Conservation (phyloP, 2,329 filamentous ascomycete species). For the Alternaria longipes region DNA sequence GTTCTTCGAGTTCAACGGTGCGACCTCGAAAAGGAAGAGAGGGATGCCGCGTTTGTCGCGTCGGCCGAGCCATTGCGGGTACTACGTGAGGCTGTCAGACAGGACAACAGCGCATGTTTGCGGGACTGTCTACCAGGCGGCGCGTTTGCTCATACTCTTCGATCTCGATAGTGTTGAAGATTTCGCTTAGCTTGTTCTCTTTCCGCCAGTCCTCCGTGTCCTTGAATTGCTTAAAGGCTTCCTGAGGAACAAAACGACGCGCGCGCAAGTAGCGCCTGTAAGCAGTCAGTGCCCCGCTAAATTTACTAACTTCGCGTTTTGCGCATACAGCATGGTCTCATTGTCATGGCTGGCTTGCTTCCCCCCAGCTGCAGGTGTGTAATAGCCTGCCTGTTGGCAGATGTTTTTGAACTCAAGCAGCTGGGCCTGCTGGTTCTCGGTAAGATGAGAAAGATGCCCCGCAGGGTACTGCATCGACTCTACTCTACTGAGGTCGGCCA, state of each 20-base stretch:
- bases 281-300: slow-evolving; percentile 36
- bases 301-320: slow-evolving; percentile 10
- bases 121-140: slow-evolving; percentile 67
- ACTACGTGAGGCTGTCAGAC: slow-evolving; percentile 61
- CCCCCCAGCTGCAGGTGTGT: slow-evolving; percentile 58
- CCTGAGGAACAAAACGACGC: slow-evolving; percentile 78
- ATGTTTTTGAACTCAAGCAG: slow-evolving; percentile 76
- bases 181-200: slow-evolving; percentile 77
- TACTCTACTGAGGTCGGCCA: slow-evolving; percentile 48
- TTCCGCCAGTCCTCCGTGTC: slow-evolving; percentile 89
- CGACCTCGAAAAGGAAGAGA: slow-evolving; percentile 89
- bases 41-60: slow-evolving; percentile 91
- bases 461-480: slow-evolving; percentile 69
- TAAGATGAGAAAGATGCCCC: slow-evolving; percentile 85
- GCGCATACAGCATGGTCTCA: slow-evolving; percentile 71
- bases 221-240: slow-evolving; percentile 84
- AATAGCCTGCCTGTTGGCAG: slow-evolving; percentile 71
- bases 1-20: slow-evolving; percentile 81
- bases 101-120: slow-evolving; percentile 10
- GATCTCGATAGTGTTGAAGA: slow-evolving; percentile 88
- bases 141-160: slow-evolving; percentile 83
- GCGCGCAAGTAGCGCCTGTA: slow-evolving; percentile 84
- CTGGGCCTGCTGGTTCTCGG: slow-evolving; percentile 70
- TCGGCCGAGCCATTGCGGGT: slow-evolving; percentile 94
- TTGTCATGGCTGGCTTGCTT: slow-evolving; percentile 72